Base-by-base conservation (phyloP, 805 yeast species). In the Wickerhamomyces mucosus region DNA sequence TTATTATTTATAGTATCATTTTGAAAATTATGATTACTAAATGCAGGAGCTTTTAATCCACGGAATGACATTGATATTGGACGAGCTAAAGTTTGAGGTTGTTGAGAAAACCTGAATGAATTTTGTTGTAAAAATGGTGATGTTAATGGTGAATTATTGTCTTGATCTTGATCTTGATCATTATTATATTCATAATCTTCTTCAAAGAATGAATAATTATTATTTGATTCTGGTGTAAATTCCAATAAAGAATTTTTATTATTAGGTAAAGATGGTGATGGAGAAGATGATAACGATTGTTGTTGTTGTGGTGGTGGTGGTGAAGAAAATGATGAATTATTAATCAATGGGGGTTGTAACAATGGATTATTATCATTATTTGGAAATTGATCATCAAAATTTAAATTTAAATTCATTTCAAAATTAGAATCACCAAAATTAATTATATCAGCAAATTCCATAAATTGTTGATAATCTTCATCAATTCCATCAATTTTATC, bases 1-100 rank as follows among this genome's bases (percentile, higher is more conserved):
- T n/a, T n/a, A n/a, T n/a, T n/a, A n/a, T n/a, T n/a, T n/a, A n/a
- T n/a, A 1, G 49, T 38, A 6, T 36, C 37, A 5, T 38, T 45
- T 4, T 49, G 39, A 9, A 55, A 38, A 20, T 48, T 46, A n/a
- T 58, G 53, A 15, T 66, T 66, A n/a, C n/a, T n/a, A 39, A 75
- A 68, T 2, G 72, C 58, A 2, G 84, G 78, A 0, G 75, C 81
- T 33, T 58, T 65, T 33, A 78, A 50, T 0, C 86, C 86, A 38
- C 67, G 67, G 53, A 75, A 75, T 2, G 83, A 75, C 63, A 61
- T 55, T 2, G 67, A 61, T 3, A 61, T 40, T 15, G 66, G 65
- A 34, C 67, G 50, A 20, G 11, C 21, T 8, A 11, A 8, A 11
- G 21, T 20, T 11, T 23, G 27, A 7, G 7, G 11, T 18, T 8